Conservation (phyloP, 371 early-diverging fungal genomes). For the Apophysomyces variabilis region DNA sequence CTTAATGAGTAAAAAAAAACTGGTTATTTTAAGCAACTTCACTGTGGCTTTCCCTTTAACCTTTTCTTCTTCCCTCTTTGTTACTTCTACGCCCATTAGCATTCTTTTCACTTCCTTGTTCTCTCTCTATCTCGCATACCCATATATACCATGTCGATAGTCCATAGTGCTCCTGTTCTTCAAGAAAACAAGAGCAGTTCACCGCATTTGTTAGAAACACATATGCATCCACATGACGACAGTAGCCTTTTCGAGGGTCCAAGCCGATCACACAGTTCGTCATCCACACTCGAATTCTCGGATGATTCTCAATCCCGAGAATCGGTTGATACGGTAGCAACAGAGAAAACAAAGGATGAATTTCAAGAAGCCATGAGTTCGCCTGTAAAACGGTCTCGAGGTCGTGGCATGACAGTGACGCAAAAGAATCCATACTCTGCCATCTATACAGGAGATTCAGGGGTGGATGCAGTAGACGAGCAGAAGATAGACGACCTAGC, state of each 20-base stretch:
- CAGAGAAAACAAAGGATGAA: neutral
- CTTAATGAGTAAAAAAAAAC: too few relatives aligned
- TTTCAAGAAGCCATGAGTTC: too few relatives aligned
- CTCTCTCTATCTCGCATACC: neutral
- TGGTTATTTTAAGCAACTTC: neutral
- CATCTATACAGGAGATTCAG: neutral
- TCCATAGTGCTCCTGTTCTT: neutral
- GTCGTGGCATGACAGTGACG: constrained; percentile 25
- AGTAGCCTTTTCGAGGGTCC: too few relatives aligned
- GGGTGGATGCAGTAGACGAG: neutral
- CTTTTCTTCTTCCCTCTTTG: neutral
- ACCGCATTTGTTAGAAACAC: too few relatives aligned
- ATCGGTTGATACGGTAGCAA: constrained; percentile 17
- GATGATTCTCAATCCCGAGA: constrained; percentile 1
- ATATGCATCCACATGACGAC: too few relatives aligned
- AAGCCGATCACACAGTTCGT: constrained; percentile 12
- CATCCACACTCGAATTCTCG: constrained; percentile 12
- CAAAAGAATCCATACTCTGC: constrained; percentile 7
- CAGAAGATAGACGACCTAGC: neutral
- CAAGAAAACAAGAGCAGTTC: neutral
- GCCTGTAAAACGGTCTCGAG: constrained; percentile 14
- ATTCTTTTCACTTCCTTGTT: neutral
- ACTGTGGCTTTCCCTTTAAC: neutral
- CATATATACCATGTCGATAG: too few relatives aligned
- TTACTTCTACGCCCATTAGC: neutral